These are phyloP conservation scores for Sergeia podlipaevii DNA, from an alignment of 208 protist genomes.

Conservation along the genomic window DNA sequence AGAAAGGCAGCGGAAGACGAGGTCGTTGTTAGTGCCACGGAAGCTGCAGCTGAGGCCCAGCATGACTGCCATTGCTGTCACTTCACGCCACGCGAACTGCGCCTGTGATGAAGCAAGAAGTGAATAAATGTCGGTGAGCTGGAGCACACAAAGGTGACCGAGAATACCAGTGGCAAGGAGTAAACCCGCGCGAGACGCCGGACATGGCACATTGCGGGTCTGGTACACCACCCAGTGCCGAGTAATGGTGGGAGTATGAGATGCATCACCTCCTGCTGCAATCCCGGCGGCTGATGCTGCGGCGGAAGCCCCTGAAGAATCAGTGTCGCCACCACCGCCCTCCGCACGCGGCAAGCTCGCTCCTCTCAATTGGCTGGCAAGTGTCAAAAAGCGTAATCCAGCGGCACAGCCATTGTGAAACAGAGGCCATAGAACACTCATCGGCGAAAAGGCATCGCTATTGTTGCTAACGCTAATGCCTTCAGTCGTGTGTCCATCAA, in stretches of 20 bases:
- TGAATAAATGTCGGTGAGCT: conserved; percentile 85
- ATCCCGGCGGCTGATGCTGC: too few species aligned
- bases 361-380: conserved; percentile 8
- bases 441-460: conserved; percentile 25
- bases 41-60: conserved; percentile 86
- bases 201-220: conserved; percentile 56
- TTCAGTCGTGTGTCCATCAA: conserved; percentile 65
- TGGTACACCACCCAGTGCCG: conserved; percentile 88
- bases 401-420: conserved; percentile 88
- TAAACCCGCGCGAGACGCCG: conserved; percentile 59
- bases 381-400: conserved; percentile 73
- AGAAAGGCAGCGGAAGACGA: conserved; percentile 82
- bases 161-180: conserved; percentile 75
- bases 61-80: conserved; percentile 78
- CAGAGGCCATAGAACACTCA: conserved; percentile 59
- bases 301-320: too few species aligned
- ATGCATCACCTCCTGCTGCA: neutral
- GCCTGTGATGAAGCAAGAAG: conserved; percentile 64
- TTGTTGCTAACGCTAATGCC: conserved; percentile 61
- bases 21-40: conserved; percentile 66
- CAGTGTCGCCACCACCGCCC: neutral
- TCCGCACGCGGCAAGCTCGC: neutral
- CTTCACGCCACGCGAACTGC: conserved; percentile 64
- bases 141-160: conserved; percentile 71
- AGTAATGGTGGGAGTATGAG: conserved; percentile 52